Base-by-base conservation (phyloP, 768 basidiomycete genomes). In the Gelatoporia subvermispora region DNA sequence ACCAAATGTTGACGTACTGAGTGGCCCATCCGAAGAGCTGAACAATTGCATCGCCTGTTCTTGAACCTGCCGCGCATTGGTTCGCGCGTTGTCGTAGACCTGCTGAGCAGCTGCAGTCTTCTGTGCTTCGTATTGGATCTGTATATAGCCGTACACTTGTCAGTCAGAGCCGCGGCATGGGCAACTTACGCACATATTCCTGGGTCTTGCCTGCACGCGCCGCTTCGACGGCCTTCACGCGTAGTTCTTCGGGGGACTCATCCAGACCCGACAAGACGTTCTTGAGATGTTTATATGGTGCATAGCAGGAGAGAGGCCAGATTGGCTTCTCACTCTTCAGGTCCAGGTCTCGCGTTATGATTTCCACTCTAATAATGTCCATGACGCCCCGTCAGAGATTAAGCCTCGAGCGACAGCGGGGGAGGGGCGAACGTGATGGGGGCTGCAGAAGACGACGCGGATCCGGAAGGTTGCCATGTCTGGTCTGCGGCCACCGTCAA, bases 221-320 rank as follows among this genome's bases (percentile, higher is more conserved):
- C 0, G 87, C 84, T 8, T 70, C 64, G 2, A 72, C 70, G 5
- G 86, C 86, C 52, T 76, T 81, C 34, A 84, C 68, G 38, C 88
- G 75, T 39, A 94, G 66, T 64, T 96, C 93, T 58, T 94, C 93
- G 0, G 78, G 77, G 0, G 83, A 86, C 51, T 84, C 72, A 54
- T 96, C 92, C 25, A 85, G 65, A 2, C 79, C 82, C 8, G 67
- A 47, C 16, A 96, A 63, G 4, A 94, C 55, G 18, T 71, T 78
- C 0, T 81, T 81, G 54, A 92, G 89, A 50, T 75, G 59, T 61
- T 93, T 95, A 3, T 81, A 78, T 18, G 88, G 80, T 0, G 75
- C 91, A 61, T 88, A 94, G 0, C 80, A 84, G 0, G 88, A 83
- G 0, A 94, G 68, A 13, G 85, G 84, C 85, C 88, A 96, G 11